A percentile compares a stretch with the other conserved stretches of the same genome.
Evolutionary conservation across 345 rosid genomes (phyloP).

Genomic region (Dipteronia dyeriana): DNA sequence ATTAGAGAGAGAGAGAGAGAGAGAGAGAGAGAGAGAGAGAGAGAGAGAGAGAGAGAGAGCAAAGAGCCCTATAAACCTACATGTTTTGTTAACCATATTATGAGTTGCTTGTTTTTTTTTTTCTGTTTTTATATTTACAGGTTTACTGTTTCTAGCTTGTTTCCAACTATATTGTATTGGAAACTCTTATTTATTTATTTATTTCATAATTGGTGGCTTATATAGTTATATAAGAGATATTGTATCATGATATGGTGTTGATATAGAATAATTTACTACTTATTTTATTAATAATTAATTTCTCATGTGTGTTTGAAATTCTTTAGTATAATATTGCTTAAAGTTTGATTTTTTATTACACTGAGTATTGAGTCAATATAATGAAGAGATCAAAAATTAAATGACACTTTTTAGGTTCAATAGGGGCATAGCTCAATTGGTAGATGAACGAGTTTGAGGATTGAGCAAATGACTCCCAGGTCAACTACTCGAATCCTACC

Average conservation of each 20-base stretch:
- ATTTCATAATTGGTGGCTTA: background rate
- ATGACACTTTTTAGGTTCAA: too few species aligned
- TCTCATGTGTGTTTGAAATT: background rate
- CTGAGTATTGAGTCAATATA: background rate
- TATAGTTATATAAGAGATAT: background rate
- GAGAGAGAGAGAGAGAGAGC: too few species aligned
- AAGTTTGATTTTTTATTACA: background rate
- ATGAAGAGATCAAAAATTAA: too few species aligned
- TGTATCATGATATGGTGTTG: background rate
- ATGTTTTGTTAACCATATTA: too few species aligned
- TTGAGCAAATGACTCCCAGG: too few species aligned
- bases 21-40: too few species aligned
- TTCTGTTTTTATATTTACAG: too few species aligned
- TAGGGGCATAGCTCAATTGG: too few species aligned
- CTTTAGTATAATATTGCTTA: background rate
- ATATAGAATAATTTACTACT: background rate
- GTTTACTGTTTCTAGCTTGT: background rate
- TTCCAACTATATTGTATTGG: background rate
- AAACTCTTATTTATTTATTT: background rate
- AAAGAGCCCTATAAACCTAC: background rate
- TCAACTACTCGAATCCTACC: too few species aligned
- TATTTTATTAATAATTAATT: slow-evolving; percentile 4
- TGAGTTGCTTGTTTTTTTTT: background rate
- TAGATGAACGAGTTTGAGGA: too few species aligned
- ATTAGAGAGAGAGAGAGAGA: background rate